These are phyloP conservation scores for Eragrostis curvula DNA, from an alignment of 176 grass and related monocot genomes.

Conservation along the genomic window DNA sequence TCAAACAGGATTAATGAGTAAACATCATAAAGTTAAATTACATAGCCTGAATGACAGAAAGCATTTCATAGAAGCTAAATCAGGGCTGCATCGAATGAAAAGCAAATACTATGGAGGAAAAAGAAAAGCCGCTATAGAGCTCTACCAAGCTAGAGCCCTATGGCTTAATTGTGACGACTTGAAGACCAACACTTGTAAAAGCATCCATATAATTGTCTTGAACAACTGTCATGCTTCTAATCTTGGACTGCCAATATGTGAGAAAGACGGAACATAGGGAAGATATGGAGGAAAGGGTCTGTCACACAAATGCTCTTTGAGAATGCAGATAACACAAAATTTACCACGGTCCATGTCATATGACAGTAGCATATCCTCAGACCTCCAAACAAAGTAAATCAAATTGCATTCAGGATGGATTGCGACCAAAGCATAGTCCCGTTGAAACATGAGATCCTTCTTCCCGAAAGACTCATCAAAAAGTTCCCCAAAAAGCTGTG, in stretches of 20 bases:
- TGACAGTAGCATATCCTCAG: too few species aligned
- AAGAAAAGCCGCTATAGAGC: not conserved
- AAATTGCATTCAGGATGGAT: not conserved
- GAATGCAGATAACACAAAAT: not conserved
- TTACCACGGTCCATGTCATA: not conserved
- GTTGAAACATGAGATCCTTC: not conserved
- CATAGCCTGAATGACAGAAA: not conserved
- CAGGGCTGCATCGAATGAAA: too few species aligned
- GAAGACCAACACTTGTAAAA: not conserved
- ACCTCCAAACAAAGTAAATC: conserved; percentile 6
- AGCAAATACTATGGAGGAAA: not conserved
- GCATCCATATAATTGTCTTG: not conserved
- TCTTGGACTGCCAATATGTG: not conserved
- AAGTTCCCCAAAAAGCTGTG: not conserved
- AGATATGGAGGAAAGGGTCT: not conserved
- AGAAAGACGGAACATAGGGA: not conserved
- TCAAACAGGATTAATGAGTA: not conserved
- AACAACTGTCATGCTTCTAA: not conserved
- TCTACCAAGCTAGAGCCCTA: not conserved
- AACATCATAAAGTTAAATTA: not conserved
- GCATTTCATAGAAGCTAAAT: not conserved
- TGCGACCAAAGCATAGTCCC: conserved; percentile 11
- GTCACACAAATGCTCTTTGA: not conserved
- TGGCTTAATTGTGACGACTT: not conserved
- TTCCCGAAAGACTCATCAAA: not conserved